Evolutionary conservation across 2,329 filamentous ascomycete species (phyloP).

Genomic region (Helotiales sp.): DNA sequence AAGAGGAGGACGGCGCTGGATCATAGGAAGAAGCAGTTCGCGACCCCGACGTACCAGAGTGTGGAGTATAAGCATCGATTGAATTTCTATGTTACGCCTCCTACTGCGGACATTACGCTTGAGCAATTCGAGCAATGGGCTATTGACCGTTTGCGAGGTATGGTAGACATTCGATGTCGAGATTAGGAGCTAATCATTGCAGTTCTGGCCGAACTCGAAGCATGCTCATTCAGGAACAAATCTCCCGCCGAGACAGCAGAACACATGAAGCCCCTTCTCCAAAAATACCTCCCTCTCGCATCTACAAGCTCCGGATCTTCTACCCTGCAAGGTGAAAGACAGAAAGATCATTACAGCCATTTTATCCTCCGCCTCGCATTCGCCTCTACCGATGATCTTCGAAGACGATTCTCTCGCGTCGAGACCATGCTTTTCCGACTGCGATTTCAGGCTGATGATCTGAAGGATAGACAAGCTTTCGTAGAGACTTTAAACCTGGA

Average conservation of each 20-base stretch:
- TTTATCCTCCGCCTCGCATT: conserved; percentile 96
- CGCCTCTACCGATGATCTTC: conserved; percentile 84
- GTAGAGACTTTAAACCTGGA: conserved; percentile 75
- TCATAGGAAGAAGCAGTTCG: conserved; percentile 85
- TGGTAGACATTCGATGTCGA: conserved; percentile 34
- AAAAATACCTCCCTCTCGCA: conserved; percentile 82
- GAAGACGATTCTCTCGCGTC: conserved; percentile 79
- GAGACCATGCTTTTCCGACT: conserved; percentile 89
- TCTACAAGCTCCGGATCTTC: conserved; percentile 66
- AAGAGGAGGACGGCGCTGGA: conserved; percentile 79
- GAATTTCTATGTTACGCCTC: conserved; percentile 87
- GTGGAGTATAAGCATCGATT: conserved; percentile 80
- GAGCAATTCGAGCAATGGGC: conserved; percentile 99
- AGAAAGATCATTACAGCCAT: conserved; percentile 96
- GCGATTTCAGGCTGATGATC: conserved; percentile 75
- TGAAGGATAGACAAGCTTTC: conserved; percentile 71
- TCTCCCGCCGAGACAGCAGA: conserved; percentile 75
- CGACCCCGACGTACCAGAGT: conserved; percentile 72
- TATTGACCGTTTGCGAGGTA: conserved; percentile 84
- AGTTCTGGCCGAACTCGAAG: conserved; percentile 88
- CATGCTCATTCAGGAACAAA: conserved; percentile 93
- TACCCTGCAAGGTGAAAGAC: conserved; percentile 69
- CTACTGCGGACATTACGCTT: conserved; percentile 90
- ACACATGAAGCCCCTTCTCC: conserved; percentile 83
- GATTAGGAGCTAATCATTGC: neutral